Percentiles rank a stretch among this genome's conserved stretches.
Conservation (phyloP, 495 filamentous ascomycete species). For the Penicillium angulare region DNA sequence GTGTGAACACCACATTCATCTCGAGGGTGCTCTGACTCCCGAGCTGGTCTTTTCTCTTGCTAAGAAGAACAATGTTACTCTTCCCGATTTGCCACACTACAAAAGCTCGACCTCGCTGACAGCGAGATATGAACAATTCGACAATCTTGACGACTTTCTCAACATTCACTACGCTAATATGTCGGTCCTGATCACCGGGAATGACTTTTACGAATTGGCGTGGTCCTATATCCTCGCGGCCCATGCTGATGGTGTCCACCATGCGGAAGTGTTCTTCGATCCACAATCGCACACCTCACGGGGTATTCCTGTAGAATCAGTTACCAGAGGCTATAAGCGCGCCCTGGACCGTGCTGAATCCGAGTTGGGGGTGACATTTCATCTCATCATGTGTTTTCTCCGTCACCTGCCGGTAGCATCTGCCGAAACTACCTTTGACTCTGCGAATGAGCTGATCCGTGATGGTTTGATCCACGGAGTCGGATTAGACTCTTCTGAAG, state of each 20-base stretch:
- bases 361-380: conserved; percentile 41
- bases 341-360: conserved; percentile 52
- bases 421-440: too few species aligned
- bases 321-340: conserved; percentile 46
- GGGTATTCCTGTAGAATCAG: conserved; percentile 59
- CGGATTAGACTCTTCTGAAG: conserved; percentile 67
- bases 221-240: conserved; percentile 70
- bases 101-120: conserved; percentile 51
- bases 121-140: conserved; percentile 62
- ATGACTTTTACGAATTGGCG: conserved; percentile 70
- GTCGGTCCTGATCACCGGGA: conserved; percentile 56
- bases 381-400: too few species aligned
- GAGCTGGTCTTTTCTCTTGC: conserved; percentile 68
- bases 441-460: too few species aligned
- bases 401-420: too few species aligned
- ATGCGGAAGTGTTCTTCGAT: conserved; percentile 81
- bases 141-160: conserved; percentile 74
- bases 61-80: conserved; percentile 55
- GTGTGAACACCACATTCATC: conserved; percentile 77
- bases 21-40: conserved; percentile 71
- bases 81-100: conserved; percentile 60
- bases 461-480: conserved; percentile 63
- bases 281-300: conserved; percentile 75
- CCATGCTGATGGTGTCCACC: conserved; percentile 61
- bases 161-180: conserved; percentile 77